Evolutionary conservation across 257 asterid genomes (phyloP).

Genomic region (Ocimum tenuiflorum): DNA sequence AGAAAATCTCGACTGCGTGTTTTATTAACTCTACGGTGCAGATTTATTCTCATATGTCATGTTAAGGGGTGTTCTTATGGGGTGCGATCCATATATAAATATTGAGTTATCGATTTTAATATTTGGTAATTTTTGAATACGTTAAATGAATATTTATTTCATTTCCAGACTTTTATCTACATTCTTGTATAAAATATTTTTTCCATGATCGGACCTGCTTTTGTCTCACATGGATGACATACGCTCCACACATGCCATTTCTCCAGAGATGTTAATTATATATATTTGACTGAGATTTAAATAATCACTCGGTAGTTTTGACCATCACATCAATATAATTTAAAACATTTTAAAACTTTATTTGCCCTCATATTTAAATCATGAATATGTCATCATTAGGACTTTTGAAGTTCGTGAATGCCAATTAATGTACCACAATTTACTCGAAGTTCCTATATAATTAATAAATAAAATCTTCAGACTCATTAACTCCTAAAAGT

Average conservation of each 20-base stretch:
- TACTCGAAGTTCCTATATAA: not conserved
- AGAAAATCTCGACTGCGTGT: too few species aligned
- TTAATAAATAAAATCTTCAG: not conserved
- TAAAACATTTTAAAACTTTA: not conserved
- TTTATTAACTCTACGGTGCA: too few species aligned
- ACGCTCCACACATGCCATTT: not conserved
- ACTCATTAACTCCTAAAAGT: not conserved
- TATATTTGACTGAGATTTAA: not conserved
- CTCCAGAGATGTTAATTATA: not conserved
- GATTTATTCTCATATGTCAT: too few species aligned
- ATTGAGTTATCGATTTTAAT: too few species aligned
- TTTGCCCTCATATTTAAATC: not conserved
- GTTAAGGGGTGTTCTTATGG: too few species aligned
- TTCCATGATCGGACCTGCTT: not conserved
- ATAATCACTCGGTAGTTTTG: not conserved
- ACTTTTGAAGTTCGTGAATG: conserved; percentile 5
- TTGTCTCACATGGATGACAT: conserved; percentile 8
- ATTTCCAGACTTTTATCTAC: not conserved
- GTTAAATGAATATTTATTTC: not conserved
- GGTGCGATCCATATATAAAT: too few species aligned
- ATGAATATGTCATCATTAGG: not conserved
- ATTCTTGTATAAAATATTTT: not conserved
- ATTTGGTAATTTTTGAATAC: not conserved
- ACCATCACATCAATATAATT: conserved; percentile 9
- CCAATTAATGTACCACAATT: not conserved